phyloP scores from a whole-genome alignment of 805 yeast genomes.

The Spathaspora sp. region DNA sequence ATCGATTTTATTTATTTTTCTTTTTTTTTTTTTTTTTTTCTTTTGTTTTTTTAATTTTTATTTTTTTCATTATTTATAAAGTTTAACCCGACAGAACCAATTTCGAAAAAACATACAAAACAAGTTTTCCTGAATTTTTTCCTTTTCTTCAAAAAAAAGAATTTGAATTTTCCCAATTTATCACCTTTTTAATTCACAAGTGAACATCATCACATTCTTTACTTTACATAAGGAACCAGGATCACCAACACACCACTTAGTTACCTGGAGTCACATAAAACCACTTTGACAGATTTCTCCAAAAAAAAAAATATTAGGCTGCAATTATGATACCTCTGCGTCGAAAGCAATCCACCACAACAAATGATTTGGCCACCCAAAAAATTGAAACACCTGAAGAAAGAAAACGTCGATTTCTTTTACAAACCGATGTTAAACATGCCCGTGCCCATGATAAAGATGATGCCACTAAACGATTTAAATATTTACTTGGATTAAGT shows the following conservation, averaged over 20 bases:
- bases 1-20: background rate
- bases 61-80: background rate
- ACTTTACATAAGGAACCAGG: background rate
- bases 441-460: constrained; percentile 35
- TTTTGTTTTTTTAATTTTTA: background rate
- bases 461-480: constrained; percentile 64
- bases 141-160: background rate
- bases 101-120: background rate
- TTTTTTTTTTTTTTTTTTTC: background rate
- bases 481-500: constrained; percentile 62
- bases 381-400: constrained; percentile 18
- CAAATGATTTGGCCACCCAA: background rate
- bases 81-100: background rate
- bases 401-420: constrained; percentile 46
- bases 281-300: background rate
- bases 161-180: background rate
- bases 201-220: background rate
- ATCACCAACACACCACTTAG: background rate
- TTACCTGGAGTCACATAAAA: background rate
- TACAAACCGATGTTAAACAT: constrained; percentile 49
- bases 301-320: background rate
- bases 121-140: background rate
- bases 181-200: background rate
- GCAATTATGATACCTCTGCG: background rate
- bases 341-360: background rate